Conservation (phyloP, 2,329 filamentous ascomycete species). For the Ascochyta viciae-villosae region DNA sequence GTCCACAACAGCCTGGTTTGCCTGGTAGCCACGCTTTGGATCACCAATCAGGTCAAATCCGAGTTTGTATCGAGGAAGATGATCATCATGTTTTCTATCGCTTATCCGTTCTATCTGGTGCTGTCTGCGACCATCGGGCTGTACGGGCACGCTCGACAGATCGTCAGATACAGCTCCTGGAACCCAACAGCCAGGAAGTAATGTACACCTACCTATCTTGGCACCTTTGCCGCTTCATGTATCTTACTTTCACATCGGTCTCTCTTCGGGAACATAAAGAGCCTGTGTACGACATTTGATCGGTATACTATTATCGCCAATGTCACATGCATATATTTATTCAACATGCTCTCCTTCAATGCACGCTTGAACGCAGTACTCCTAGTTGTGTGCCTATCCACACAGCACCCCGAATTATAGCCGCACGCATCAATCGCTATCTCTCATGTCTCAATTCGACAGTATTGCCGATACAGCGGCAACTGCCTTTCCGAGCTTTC, state of each 20-base stretch:
- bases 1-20: slow-evolving; percentile 48
- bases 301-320: not conserved
- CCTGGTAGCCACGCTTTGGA: slow-evolving; percentile 55
- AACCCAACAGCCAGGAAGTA: slow-evolving; percentile 55
- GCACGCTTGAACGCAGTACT: not conserved
- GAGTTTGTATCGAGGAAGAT: slow-evolving; percentile 54
- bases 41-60: slow-evolving; percentile 55
- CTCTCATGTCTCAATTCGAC: not conserved
- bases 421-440: not conserved
- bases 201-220: not conserved
- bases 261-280: not conserved
- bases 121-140: slow-evolving; percentile 55
- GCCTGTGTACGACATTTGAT: not conserved
- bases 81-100: slow-evolving; percentile 53
- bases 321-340: not conserved
- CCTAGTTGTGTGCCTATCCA: not conserved
- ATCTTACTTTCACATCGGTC: not conserved
- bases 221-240: not conserved
- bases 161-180: slow-evolving; percentile 56
- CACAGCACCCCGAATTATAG: not conserved
- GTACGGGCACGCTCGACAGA: slow-evolving; percentile 56
- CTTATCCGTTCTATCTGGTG: slow-evolving; percentile 55
- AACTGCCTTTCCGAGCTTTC: not conserved
- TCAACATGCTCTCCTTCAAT: not conserved
- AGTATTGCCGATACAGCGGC: not conserved